Base-by-base conservation (phyloP, 202 grass and related monocot species). In the Zizania palustris region DNA sequence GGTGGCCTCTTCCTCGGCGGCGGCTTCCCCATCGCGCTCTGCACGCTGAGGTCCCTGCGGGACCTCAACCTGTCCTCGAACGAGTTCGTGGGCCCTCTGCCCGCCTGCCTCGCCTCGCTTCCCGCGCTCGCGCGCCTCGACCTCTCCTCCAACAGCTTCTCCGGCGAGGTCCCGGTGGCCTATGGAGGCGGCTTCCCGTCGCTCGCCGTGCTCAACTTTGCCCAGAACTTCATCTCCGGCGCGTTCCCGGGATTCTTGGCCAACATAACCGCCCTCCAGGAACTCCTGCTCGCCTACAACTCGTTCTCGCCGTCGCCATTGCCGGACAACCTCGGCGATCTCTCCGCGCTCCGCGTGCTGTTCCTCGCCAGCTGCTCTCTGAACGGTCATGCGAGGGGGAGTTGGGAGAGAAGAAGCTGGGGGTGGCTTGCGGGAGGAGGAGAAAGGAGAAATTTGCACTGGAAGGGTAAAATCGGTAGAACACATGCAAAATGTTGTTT, bases 251-350 rank as follows among this genome's bases (percentile, higher is more conserved):
- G 59, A 18, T 88, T 86, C 79, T 20, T 92, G 28, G 41, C 70
- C 49, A 77, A 92, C 15, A 12, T 92, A 50, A 45, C 79, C 39
- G 1, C 60, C 18, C 80, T 97, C 73, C 74, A 20, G 53, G 65
- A 87, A 42, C 78, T 93, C 60, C 71, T 67, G 4, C 80, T 97
- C 16, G 88, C 90, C 18, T 93, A 93, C 83, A 97, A 97, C 80
- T 34, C 53, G 3, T 91, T 97, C 67, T 50, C 65, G 7, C 88
- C 90, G 51, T 85, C 82, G 42, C 83, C 80, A 48, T 56, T 93
- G 45, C 90, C 90, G 9, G 82, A 80, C 66, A 76, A 65, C 0
- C 37, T 91, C 9, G 51, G 74, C 37, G 60, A 89, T 59, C 80
- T 97, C 21, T 1, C 67, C 43, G 50, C 34, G 15, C 87, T 97